Base-by-base conservation (phyloP, 345 rosid species). In the Psidium guajava region DNA sequence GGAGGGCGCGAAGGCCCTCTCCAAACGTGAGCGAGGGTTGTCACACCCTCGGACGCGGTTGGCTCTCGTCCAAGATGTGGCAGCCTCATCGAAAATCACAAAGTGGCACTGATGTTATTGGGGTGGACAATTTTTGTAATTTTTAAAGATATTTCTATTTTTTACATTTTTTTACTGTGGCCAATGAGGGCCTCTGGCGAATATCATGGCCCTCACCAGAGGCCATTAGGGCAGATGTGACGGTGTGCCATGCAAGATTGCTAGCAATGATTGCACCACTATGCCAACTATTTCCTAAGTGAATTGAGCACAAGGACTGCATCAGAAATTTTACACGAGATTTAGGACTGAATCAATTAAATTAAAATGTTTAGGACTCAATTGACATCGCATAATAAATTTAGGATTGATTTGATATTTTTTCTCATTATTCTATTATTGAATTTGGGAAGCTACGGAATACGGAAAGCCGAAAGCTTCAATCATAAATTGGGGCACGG, bases 131-230 rank as follows among this genome's bases (percentile, higher is more conserved):
- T 6, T 13, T 2, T 59, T 27, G 3, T 3, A 50, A 50, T 10
- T 50, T 50, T 50, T 50, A 6, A 12, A 59, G 8, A 58, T n/a
- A 2, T 58, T 58, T 58, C 6, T 6, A n/a, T 12, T 11, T 57
- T 57, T 57, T 2, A 0, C 1, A 50, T 50, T 50, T 50, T 11
- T 56, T 24, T 0, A 10, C 25, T 5, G 27, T 1, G 36, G 18
- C 1, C 2, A 2, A 1, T 0, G 1, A n/a, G 36, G 3, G 14
- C 6, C 1, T 0, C 0, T 59, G 0, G 0, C 2, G 2, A 59
- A 20, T 59, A 18, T 59, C 18, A 12, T 0, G 0, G 4, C 0
- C 36, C 18, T 24, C 11, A 14, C 0, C 25, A 57, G 6, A 6
- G 6, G 2, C n/a, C 32, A 5, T 18, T 16, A 59, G 28, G 73